Evolutionary conservation across 208 protist genomes (phyloP), one percentile per base, ranked within the genome.

Genomic region (Wallacemonas rigidus): DNA sequence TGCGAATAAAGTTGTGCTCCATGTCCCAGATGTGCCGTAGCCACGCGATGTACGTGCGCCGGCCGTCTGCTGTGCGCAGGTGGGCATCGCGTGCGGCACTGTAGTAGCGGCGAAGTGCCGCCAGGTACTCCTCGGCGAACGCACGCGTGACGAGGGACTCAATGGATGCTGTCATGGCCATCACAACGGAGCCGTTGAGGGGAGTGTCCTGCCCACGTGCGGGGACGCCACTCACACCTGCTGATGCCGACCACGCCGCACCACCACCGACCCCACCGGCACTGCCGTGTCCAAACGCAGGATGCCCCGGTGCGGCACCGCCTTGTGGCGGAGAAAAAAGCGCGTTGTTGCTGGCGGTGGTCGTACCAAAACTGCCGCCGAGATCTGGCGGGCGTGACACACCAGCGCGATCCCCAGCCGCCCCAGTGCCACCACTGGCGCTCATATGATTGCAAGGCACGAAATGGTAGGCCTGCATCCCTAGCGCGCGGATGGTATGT

Each of bases 31-130:
- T 79, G 2, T 51, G 17, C 1, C 70, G 40, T 17, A 84, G 75
- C 85, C 88, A 93, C n/a, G 26, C 9, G 48, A 87, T 76, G 71
- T 93, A 93, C 40, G 26, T n/a, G 36, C 77, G 60, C 8, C 78
- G 75, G 5, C 72, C 77, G 35, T 80, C 72, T 1, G 71, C 58
- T 2, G 50, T 72, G 71, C 65, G 39, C 2, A 85, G 71, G 44
- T 87, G 84, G 50, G 57, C 44, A 2, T 63, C 48, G 17, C 88
- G 80, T n/a, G 67, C 71, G 40, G 51, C 45, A 9, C 72, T 74
- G 77, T 93, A 93, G 75, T 86, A 89, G 44, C 45, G 17, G 53
- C 78, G 72, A 15, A 82, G 80, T 1, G 63, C 67, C 6, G 47
- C 54, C 11, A 88, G 39, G 76, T 87, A 90, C 4, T 56, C 70